Evolutionary conservation across 2,329 filamentous ascomycete species (phyloP).

Genomic region (Rutstroemia sp.): DNA sequence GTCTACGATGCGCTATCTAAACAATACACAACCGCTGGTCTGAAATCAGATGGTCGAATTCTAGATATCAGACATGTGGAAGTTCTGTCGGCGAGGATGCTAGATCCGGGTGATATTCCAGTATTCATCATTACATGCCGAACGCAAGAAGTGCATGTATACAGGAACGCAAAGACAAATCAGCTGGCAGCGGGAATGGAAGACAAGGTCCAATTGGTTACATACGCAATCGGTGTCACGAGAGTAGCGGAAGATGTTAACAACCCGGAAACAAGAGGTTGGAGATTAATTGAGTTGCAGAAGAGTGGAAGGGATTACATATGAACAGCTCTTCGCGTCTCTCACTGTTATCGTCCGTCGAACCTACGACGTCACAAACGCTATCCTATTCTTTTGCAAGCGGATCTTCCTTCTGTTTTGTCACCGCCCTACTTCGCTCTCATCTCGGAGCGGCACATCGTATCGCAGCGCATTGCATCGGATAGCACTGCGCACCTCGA

Average conservation of each 20-base stretch:
- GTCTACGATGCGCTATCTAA: conserved; percentile 96
- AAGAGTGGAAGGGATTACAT: conserved; percentile 93
- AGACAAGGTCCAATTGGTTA: conserved; percentile 96
- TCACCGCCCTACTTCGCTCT: background rate
- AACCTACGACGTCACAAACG: background rate
- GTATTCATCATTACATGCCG: conserved; percentile 96
- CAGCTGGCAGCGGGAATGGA: conserved; percentile 95
- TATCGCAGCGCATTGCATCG: background rate
- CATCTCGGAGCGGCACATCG: background rate
- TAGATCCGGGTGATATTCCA: conserved; percentile 81
- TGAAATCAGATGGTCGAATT: conserved; percentile 92
- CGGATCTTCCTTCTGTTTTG: background rate
- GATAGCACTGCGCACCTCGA: background rate
- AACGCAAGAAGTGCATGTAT: conserved; percentile 96
- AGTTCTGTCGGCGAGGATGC: conserved; percentile 69
- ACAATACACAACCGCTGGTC: conserved; percentile 87
- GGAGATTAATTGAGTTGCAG: conserved; percentile 96
- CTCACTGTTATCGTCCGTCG: background rate
- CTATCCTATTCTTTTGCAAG: background rate
- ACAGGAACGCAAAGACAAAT: conserved; percentile 82
- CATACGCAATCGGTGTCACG: conserved; percentile 95
- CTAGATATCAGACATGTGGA: conserved; percentile 94
- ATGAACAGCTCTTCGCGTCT: conserved; percentile 33
- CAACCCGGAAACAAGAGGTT: conserved; percentile 93
- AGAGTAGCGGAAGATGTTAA: conserved; percentile 89